phyloP scores from a whole-genome alignment of 169 alveolate genomes.

The Theileria luwenshuni region DNA sequence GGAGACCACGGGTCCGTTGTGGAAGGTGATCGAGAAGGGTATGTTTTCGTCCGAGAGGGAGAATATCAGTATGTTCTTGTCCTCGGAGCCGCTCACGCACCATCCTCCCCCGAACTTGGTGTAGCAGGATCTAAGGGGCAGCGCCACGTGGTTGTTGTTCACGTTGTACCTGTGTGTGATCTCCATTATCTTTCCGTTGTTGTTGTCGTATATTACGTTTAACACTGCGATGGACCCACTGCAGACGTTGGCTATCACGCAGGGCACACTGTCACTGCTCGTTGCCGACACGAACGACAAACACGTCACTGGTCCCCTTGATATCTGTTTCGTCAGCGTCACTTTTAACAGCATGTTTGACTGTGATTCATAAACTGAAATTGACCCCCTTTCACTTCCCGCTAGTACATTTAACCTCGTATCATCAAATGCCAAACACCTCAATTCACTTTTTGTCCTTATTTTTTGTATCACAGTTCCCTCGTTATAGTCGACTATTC shows the following conservation, averaged over 20 bases:
- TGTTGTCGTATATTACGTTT: slow-evolving; percentile 74
- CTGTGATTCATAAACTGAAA: slow-evolving; percentile 76
- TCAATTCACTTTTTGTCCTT: slow-evolving; percentile 78
- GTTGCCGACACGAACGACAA: slow-evolving; percentile 73
- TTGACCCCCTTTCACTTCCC: slow-evolving; percentile 80
- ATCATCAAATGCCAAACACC: slow-evolving; percentile 82
- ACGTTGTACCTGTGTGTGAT: slow-evolving; percentile 64
- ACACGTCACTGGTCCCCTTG: slow-evolving; percentile 78
- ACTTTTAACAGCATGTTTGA: slow-evolving; percentile 65
- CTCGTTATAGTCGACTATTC: slow-evolving; percentile 80
- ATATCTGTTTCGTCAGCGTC: slow-evolving; percentile 58
- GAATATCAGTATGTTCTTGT: slow-evolving; percentile 71
- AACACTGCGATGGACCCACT: slow-evolving; percentile 80
- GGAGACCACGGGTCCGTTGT: slow-evolving; percentile 83
- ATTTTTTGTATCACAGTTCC: slow-evolving; percentile 82
- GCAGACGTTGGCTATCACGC: slow-evolving; percentile 76
- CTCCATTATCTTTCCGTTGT: slow-evolving; percentile 62
- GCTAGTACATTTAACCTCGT: slow-evolving; percentile 82
- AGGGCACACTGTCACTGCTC: slow-evolving; percentile 58
- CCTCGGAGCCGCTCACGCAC: slow-evolving; percentile 81
- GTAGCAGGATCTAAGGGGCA: slow-evolving; percentile 74
- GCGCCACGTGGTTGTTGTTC: slow-evolving; percentile 71
- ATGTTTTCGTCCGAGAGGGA: slow-evolving; percentile 69
- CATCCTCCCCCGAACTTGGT: slow-evolving; percentile 80
- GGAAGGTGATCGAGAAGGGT: slow-evolving; percentile 64